These are phyloP conservation scores for Flaveria trinervia DNA, from an alignment of 129 eudicot genomes.

Conservation along the genomic window DNA sequence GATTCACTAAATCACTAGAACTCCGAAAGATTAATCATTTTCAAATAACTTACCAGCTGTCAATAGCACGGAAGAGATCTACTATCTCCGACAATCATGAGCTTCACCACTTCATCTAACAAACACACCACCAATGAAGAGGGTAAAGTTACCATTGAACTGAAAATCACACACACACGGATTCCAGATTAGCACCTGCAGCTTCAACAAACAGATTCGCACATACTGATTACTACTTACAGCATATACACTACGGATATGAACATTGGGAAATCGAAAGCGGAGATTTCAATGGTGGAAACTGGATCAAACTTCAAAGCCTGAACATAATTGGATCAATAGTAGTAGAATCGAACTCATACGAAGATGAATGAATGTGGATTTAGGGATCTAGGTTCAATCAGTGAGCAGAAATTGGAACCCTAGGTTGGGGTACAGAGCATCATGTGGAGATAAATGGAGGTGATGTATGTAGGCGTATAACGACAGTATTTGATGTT, in stretches of 20 bases:
- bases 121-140: neutral
- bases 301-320: conserved; percentile 9
- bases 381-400: conserved; percentile 32
- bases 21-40: neutral
- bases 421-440: conserved; percentile 26
- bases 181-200: neutral
- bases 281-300: conserved; percentile 26
- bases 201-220: neutral
- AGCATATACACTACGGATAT: neutral
- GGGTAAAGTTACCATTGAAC: neutral
- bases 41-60: neutral
- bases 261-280: conserved; percentile 19
- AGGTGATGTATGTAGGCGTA: conserved; percentile 32
- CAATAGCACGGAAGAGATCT: neutral
- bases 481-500: conserved; percentile 32
- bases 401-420: conserved; percentile 14
- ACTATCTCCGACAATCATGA: neutral
- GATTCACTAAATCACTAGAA: too few species aligned
- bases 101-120: conserved; percentile 18
- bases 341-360: neutral
- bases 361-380: neutral
- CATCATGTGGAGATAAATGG: neutral
- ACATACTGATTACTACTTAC: neutral
- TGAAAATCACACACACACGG: neutral
- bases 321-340: conserved; percentile 5